Base-by-base conservation (phyloP, 768 basidiomycete genomes). In the Leccinum imitatum region DNA sequence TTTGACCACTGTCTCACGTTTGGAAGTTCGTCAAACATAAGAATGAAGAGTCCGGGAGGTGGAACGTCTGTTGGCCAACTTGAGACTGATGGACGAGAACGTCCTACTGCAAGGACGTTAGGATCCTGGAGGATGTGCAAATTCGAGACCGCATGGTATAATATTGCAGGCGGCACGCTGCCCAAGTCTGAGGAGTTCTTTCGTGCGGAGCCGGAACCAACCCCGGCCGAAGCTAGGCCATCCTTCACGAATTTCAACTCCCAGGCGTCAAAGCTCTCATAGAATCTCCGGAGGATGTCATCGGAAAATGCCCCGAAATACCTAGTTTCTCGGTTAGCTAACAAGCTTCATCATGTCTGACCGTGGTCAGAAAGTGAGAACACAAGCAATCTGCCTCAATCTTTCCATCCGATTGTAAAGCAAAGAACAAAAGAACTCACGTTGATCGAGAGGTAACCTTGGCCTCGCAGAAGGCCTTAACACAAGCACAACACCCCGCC, bases 251-350 rank as follows among this genome's bases (percentile, higher is more conserved):
- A 68, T 10, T 71, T 62, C 3, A 83, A 72, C 66, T 93, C 88
- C 86, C 90, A 94, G 35, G 75, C 71, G 57, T 88, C 84, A 50
- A 93, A 85, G 23, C 72, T 81, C 17, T 64, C 63, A 68, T 86
- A 89, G 71, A 95, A 95, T 37, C 71, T 73, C 19, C 75, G 71
- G 54, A 89, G 69, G 39, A 82, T 73, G 19, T 77, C 69, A 1
- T 78, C 76, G 1, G 77, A 66, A 70, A 89, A 93, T 3, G 85
- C 85, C 14, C 83, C 86, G 65, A 95, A 86, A 71, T 89, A 95
- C 57, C 92, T 95, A 61, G 27, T 59, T 61, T 53, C 30, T 65
- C 59, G 59, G 58, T 67, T 59, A 68, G 63, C 19, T 39, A 59
- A 54, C 21, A 23, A 54, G 39, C 35, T 19, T 62, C 25, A 57